phyloP scores from a whole-genome alignment of 2,329 filamentous ascomycete genomes.

The Aquanectria penicillioides region DNA sequence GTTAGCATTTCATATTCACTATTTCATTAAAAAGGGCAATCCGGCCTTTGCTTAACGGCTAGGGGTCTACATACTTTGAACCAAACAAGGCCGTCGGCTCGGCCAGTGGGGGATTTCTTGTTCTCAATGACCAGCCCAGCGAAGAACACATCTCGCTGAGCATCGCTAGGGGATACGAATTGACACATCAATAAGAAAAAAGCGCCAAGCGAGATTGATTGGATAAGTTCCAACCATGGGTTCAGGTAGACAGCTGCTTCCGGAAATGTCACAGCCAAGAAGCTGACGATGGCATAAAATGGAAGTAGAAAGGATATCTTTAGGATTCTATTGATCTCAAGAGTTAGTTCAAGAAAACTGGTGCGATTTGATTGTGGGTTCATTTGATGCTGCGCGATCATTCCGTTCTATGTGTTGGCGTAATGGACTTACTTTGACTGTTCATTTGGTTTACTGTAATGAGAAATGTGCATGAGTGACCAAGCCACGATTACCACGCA shows the following conservation, averaged over 20 bases:
- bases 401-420: not conserved
- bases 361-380: not conserved
- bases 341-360: not conserved
- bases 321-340: slow-evolving; percentile 17
- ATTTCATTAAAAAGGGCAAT: not conserved
- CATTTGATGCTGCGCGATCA: too few relatives aligned
- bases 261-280: slow-evolving; percentile 26
- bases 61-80: slow-evolving; percentile 23
- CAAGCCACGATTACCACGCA: slow-evolving; percentile 27
- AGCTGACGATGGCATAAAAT: slow-evolving; percentile 29
- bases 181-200: slow-evolving; percentile 38
- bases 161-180: slow-evolving; percentile 30
- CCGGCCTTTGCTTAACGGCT: too few relatives aligned
- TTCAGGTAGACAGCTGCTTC: slow-evolving; percentile 27
- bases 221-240: slow-evolving; percentile 31
- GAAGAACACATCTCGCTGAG: slow-evolving; percentile 35
- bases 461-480: slow-evolving; percentile 30
- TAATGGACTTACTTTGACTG: slow-evolving; percentile 33
- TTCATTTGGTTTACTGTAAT: slow-evolving; percentile 32
- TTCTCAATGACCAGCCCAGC: slow-evolving; percentile 27
- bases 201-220: slow-evolving; percentile 30
- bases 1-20: not conserved
- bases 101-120: slow-evolving; percentile 6
- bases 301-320: slow-evolving; percentile 30
- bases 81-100: slow-evolving; percentile 27